Evolutionary conservation across 768 basidiomycete genomes (phyloP).

Genomic region (Macrocybe gigantea): DNA sequence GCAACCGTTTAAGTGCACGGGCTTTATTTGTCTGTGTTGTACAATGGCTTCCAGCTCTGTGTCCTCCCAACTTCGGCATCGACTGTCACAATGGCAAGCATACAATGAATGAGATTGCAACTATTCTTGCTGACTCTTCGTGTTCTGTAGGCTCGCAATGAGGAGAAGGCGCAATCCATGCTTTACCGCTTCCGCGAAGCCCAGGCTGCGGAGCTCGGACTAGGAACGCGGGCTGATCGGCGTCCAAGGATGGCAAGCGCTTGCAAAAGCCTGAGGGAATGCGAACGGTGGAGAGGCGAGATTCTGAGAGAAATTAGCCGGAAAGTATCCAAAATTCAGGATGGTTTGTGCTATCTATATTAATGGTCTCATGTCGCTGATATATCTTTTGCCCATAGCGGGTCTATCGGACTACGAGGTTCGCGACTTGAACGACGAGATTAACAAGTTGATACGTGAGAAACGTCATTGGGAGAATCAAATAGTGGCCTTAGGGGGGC

Average conservation of each 20-base stretch:
- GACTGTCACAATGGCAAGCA: conserved; percentile 11
- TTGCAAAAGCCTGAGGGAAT: conserved; percentile 88
- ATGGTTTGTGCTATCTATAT: conserved; percentile 46
- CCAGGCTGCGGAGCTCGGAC: conserved; percentile 91
- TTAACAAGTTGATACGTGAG: conserved; percentile 92
- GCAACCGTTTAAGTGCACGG: conserved; percentile 1
- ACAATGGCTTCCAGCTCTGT: conserved; percentile 7
- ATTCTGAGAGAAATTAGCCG: conserved; percentile 90
- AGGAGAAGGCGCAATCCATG: conserved; percentile 92
- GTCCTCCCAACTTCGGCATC: background rate
- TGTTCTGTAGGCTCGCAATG: conserved; percentile 79
- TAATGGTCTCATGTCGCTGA: background rate
- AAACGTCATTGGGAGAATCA: conserved; percentile 98
- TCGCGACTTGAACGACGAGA: conserved; percentile 94
- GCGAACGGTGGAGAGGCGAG: conserved; percentile 95
- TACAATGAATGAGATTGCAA: background rate
- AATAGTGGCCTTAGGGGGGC: conserved; percentile 95
- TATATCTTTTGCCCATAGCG: conserved; percentile 38
- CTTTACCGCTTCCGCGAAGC: conserved; percentile 87
- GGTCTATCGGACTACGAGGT: conserved; percentile 94
- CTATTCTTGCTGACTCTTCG: background rate
- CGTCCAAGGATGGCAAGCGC: conserved; percentile 88
- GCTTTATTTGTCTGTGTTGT: conserved; percentile 13
- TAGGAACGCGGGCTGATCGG: conserved; percentile 79
- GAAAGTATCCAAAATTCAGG: conserved; percentile 98